phyloP scores from a whole-genome alignment of 805 yeast species.

The Starmerella khaoyaiensis region DNA sequence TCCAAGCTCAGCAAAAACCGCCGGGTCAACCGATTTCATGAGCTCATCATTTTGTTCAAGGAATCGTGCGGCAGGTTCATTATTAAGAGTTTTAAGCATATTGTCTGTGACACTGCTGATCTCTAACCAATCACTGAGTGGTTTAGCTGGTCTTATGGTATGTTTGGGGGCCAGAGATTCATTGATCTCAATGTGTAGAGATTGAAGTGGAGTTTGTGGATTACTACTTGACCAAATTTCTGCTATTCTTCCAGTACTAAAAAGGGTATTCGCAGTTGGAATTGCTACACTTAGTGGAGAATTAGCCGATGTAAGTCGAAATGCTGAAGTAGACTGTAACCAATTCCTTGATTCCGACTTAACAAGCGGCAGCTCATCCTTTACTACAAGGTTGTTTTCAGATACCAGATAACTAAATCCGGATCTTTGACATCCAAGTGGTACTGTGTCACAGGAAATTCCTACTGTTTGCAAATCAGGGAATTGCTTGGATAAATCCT shows the following conservation, averaged over 20 bases:
- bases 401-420: constrained; percentile 23
- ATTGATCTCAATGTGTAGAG: constrained; percentile 18
- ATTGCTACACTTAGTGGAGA: constrained; percentile 17
- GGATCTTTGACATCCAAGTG: constrained; percentile 25
- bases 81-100: constrained; percentile 44
- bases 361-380: constrained; percentile 15
- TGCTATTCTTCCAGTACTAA: constrained; percentile 22
- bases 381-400: constrained; percentile 15
- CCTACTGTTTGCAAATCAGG: constrained; percentile 23
- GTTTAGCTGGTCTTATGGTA: constrained; percentile 15
- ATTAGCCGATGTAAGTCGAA: constrained; percentile 14
- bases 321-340: constrained; percentile 14
- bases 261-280: constrained; percentile 28
- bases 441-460: constrained; percentile 25
- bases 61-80: constrained; percentile 43
- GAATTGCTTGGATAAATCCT: constrained; percentile 11
- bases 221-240: constrained; percentile 13
- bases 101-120: constrained; percentile 45
- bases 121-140: constrained; percentile 23
- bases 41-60: constrained; percentile 31
- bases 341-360: constrained; percentile 10
- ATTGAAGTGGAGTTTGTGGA: constrained; percentile 8
- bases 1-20: constrained; percentile 21
- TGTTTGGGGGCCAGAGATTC: constrained; percentile 1
- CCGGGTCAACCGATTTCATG: constrained; percentile 15